phyloP scores from a whole-genome alignment of 2,329 filamentous ascomycete species.

The Purpureocillium lavendulum region DNA sequence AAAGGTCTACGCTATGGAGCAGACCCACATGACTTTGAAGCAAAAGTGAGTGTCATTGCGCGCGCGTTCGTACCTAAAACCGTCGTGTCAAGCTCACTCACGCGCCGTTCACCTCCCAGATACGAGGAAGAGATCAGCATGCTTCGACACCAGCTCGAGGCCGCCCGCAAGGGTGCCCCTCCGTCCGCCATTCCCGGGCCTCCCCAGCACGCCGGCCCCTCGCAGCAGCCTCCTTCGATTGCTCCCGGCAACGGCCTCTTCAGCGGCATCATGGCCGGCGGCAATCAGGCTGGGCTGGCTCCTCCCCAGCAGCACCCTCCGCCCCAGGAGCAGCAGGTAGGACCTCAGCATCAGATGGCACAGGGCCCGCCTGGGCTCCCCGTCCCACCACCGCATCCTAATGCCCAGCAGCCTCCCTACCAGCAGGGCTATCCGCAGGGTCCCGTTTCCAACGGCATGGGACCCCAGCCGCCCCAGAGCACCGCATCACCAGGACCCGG shows the following conservation, averaged over 20 bases:
- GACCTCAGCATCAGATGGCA: conserved; percentile 48
- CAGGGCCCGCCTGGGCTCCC: conserved; percentile 65
- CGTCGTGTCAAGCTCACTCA: conserved; percentile 5
- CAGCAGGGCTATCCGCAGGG: conserved; percentile 59
- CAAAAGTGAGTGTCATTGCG: conserved; percentile 59
- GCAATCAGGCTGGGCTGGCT: conserved; percentile 73
- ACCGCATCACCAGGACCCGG: conserved; percentile 81
- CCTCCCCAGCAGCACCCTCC: conserved; percentile 69
- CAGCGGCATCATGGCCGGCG: conserved; percentile 90
- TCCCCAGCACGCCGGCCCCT: conserved; percentile 67
- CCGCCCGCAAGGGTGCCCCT: conserved; percentile 56
- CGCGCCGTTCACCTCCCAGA: conserved; percentile 36
- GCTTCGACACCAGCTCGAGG: conserved; percentile 79
- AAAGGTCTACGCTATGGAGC: conserved; percentile 90
- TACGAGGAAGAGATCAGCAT: conserved; percentile 88
- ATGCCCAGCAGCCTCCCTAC: conserved; percentile 63
- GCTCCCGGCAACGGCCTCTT: conserved; percentile 90
- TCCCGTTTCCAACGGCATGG: conserved; percentile 61
- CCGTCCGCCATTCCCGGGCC: conserved; percentile 56
- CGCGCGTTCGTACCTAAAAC: conserved; percentile 2
- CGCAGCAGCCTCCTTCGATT: conserved; percentile 80
- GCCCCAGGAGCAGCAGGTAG: conserved; percentile 54
- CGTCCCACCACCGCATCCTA: conserved; percentile 49
- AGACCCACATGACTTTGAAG: conserved; percentile 81
- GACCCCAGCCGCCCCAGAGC: conserved; percentile 71